Base-by-base conservation (phyloP, 805 yeast species). In the Candida silvatica region DNA sequence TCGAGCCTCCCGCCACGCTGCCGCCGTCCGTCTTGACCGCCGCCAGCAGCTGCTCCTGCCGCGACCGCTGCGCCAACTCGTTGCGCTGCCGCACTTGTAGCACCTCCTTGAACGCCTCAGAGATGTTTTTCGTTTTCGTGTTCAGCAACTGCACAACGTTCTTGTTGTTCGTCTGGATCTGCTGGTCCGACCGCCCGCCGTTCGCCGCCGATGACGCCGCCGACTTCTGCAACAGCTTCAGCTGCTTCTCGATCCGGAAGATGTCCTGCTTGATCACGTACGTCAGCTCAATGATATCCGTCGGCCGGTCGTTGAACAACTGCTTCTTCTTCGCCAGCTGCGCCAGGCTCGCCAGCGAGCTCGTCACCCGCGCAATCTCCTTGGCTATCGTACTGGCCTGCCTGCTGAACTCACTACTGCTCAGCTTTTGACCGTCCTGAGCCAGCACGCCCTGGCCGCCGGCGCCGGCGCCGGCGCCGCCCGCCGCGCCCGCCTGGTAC, bases 61-160 rank as follows among this genome's bases (percentile, higher is more conserved):
- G 71, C 34, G 79, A 70, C 49, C 80, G 81, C 49, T 81, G 77
- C 31, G 80, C 78, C 47, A 86, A 66, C 58, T 92, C 95, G 51
- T 81, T 76, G 52, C 74, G 71, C 46, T 90, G 95, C 48, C 98
- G 73, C 15, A 78, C 73, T 54, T 85, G 95, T 42, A 92, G 64
- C n/a, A 92, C 97, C 36, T 68, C 77, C 42, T 86, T 82, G 59
- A 92, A 92, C 48, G 85, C 90, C 24, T 95, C 94, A 40, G 95
- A 82, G 34, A 90, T 84, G 52, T 90, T 86, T 46, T 87, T 83
- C 64, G 94, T 81, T 60, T 86, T 84, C 16, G 92, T 87, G 52
- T 87, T 92, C 41, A 92, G 64, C 42, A 90, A 59, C 36, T 79
- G 87, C 42, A 92, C 82, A 36, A 92, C 95, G 54, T 88, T 92